phyloP scores from a whole-genome alignment of 495 filamentous ascomycete genomes.

The Penicilliopsis zonata region DNA sequence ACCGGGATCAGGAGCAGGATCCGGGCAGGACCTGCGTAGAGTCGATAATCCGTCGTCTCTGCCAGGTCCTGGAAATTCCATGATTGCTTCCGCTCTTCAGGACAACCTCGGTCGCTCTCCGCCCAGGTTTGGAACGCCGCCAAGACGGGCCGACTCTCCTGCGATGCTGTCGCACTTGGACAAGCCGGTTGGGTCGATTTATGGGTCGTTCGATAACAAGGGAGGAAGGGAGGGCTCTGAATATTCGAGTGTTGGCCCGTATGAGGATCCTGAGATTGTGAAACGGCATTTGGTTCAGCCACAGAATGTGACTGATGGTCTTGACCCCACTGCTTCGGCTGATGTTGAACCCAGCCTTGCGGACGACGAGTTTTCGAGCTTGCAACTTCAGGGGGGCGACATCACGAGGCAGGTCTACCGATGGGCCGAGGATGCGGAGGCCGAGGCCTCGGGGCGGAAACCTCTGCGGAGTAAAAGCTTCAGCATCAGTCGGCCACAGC shows the following conservation, averaged over 20 bases:
- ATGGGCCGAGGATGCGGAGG: slow-evolving; percentile 76
- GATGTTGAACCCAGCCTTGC: slow-evolving; percentile 38
- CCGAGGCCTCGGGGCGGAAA: slow-evolving; percentile 36
- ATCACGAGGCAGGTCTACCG: slow-evolving; percentile 88
- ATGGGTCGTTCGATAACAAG: slow-evolving; percentile 68
- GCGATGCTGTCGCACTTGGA: slow-evolving; percentile 29
- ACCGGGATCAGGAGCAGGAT: slow-evolving; percentile 6
- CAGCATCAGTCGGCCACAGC: slow-evolving; percentile 58
- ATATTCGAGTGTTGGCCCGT: slow-evolving; percentile 29
- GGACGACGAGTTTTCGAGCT: slow-evolving; percentile 81
- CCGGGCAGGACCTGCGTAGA: slow-evolving; percentile 21
- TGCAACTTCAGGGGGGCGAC: slow-evolving; percentile 86
- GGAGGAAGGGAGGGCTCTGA: slow-evolving; percentile 22
- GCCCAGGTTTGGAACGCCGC: slow-evolving; percentile 36
- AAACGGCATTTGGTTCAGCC: slow-evolving; percentile 71
- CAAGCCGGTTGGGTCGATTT: slow-evolving; percentile 49
- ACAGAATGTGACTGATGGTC: slow-evolving; percentile 31
- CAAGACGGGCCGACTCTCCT: slow-evolving; percentile 45
- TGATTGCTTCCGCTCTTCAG: slow-evolving; percentile 63
- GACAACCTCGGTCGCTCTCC: slow-evolving; percentile 45
- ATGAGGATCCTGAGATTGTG: slow-evolving; percentile 71
- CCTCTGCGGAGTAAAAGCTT: slow-evolving; percentile 69
- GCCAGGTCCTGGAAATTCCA: slow-evolving; percentile 60
- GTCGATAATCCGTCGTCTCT: slow-evolving; percentile 30
- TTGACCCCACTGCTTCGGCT: slow-evolving; percentile 20